Conservation (phyloP, 108 stramenopile genomes). For the Skeletonema menzelii region DNA sequence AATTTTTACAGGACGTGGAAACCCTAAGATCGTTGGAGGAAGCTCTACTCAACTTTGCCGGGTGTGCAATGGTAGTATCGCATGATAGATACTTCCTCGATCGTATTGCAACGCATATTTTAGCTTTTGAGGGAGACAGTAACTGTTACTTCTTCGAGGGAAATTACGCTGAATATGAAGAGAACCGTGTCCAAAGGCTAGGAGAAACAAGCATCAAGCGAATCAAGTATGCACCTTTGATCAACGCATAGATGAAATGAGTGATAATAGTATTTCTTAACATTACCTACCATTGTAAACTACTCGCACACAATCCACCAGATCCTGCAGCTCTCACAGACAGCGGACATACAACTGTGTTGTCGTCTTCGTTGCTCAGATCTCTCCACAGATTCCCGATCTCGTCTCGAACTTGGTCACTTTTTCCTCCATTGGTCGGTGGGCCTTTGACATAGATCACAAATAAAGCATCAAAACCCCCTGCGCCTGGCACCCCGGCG, state of each 20-base stretch:
- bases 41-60: slow-evolving; percentile 89
- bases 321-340: slow-evolving; percentile 55
- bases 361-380: slow-evolving; percentile 32
- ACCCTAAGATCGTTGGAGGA: slow-evolving; percentile 91
- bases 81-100: slow-evolving; percentile 98
- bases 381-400: slow-evolving; percentile 70
- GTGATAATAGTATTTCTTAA: background rate
- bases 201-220: slow-evolving; percentile 84
- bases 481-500: slow-evolving; percentile 93
- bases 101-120: slow-evolving; percentile 91
- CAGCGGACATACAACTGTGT: slow-evolving; percentile 65
- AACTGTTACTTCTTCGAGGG: slow-evolving; percentile 86
- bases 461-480: slow-evolving; percentile 94
- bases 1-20: slow-evolving; percentile 91
- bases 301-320: slow-evolving; percentile 29
- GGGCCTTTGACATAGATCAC: slow-evolving; percentile 71
- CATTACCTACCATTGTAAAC: slow-evolving; percentile 1
- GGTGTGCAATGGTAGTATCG: slow-evolving; percentile 91
- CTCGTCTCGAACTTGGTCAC: slow-evolving; percentile 51
- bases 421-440: slow-evolving; percentile 30
- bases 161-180: slow-evolving; percentile 90
- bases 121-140: slow-evolving; percentile 95
- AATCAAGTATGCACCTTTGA: slow-evolving; percentile 85
- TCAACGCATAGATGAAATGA: slow-evolving; percentile 55
- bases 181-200: slow-evolving; percentile 63